These are phyloP conservation scores for Liriodendron chinense DNA, from an alignment of 164 flowering plant species.

Conservation along the genomic window DNA sequence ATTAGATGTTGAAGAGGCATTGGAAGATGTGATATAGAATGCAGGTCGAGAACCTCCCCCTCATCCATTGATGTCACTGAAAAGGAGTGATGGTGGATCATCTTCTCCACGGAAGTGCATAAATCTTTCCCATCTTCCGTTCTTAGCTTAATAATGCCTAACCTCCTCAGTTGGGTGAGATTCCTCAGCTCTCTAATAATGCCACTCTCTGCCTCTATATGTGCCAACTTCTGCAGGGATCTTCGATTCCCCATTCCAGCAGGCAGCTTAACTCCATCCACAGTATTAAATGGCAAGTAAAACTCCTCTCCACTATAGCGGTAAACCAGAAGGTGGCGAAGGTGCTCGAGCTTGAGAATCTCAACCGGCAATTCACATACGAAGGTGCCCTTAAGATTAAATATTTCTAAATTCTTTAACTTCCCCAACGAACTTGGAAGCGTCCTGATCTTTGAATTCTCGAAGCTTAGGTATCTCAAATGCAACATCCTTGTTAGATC, in stretches of 20 bases:
- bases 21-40: neutral
- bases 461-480: conserved; percentile 9
- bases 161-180: conserved; percentile 8
- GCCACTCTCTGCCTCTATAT: conserved; percentile 1
- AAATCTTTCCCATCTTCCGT: conserved; percentile 1
- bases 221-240: conserved; percentile 10
- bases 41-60: conserved; percentile 1
- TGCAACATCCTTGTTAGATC: neutral
- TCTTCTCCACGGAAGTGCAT: conserved; percentile 5
- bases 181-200: conserved; percentile 4
- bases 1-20: neutral
- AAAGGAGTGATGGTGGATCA: conserved; percentile 1
- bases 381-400: conserved; percentile 8
- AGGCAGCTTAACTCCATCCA: neutral
- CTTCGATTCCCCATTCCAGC: neutral
- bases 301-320: neutral
- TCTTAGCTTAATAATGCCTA: neutral
- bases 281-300: neutral
- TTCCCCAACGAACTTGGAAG: conserved; percentile 10
- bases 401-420: conserved; percentile 4
- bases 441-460: conserved; percentile 5
- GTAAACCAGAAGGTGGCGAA: conserved; percentile 10
- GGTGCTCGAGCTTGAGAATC: conserved; percentile 9
- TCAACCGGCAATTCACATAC: conserved; percentile 8
- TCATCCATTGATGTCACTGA: neutral